Evolutionary conservation across 139 green algal genomes (phyloP), one percentile per base, ranked within the genome.

Genomic region (Limnomonas spitsbergensis): DNA sequence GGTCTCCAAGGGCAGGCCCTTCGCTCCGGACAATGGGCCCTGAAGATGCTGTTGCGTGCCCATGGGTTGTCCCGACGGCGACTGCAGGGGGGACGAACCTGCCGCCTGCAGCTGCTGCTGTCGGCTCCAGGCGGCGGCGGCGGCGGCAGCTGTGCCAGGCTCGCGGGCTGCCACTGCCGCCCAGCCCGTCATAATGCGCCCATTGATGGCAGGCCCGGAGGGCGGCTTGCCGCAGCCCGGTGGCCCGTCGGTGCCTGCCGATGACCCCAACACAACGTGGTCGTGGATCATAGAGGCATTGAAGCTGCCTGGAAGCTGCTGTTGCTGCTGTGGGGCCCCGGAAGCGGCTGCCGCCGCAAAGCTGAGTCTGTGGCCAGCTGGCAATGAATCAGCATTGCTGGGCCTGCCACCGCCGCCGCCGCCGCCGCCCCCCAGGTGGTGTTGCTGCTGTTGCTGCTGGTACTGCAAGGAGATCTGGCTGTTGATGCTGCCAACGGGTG

Each of bases 161-260:
- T 32, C 56, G 7, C 24, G 56, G 1, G 76, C 76, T 54, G 76
- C 76, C 2, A 76, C 76, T 52, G 76, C 76, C 47, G 76, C 61
- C 66, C 76, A 75, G 76, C 76, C 61, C 2, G 52, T 71, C 56
- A 79, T 73, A 3, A 61, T n/a, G n/a, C n/a, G n/a, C n/a, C n/a
- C 75, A n/a, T 31, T 32, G 3, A 40, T 26, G 71, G 39, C 27
- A 38, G 47, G 40, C 31, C 26, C 4, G 69, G 73, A 14, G 26
- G 36, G 7, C 1, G 52, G 4, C 7, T 6, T 9, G 42, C 7
- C 9, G 42, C 9, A 54, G 7, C 7, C 42, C 42, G 42, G 7
- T 54, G 9, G 7, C 6, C 7, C 42, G 42, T 6, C 42, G 27
- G 56, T 14, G 7, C 7, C 68, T 27, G 68, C 68, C 36, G 68